Evolutionary conservation across 441 rosid species (phyloP).

Genomic region (Eutrema salsugineum): DNA sequence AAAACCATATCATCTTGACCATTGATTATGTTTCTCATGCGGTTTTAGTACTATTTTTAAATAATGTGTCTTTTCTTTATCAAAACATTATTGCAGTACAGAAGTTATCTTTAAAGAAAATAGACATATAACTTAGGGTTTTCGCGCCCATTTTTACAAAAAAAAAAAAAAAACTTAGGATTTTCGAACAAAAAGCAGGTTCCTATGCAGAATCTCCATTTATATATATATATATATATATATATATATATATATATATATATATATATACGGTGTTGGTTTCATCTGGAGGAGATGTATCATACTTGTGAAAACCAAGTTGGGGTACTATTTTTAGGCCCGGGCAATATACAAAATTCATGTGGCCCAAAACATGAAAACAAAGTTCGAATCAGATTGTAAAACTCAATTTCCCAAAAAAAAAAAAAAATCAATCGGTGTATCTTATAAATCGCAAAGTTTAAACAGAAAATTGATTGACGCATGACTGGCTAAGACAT

Average conservation of each 20-base stretch:
- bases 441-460: background rate
- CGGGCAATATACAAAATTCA: background rate
- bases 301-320: background rate
- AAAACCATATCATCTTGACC: background rate
- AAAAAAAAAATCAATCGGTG: background rate
- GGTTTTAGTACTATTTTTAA: too few relatives aligned
- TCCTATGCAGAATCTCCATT: background rate
- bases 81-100: too few relatives aligned
- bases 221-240: too few relatives aligned
- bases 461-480: slow-evolving; percentile 14
- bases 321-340: background rate
- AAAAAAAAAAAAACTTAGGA: background rate
- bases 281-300: background rate
- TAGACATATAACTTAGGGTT: background rate
- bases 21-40: too few relatives aligned
- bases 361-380: background rate
- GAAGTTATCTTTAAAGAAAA: too few relatives aligned
- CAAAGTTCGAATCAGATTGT: background rate
- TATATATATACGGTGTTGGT: background rate
- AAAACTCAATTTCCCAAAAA: background rate
- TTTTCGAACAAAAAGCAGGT: background rate
- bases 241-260: too few relatives aligned
- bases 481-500: background rate
- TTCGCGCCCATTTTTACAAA: too few relatives aligned
- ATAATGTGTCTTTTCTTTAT: too few relatives aligned